A percentile compares a stretch with the other conserved stretches of the same genome.
phyloP scores from a whole-genome alignment of 2,329 filamentous ascomycete species.

The Neopestalotiopsis sp. region DNA sequence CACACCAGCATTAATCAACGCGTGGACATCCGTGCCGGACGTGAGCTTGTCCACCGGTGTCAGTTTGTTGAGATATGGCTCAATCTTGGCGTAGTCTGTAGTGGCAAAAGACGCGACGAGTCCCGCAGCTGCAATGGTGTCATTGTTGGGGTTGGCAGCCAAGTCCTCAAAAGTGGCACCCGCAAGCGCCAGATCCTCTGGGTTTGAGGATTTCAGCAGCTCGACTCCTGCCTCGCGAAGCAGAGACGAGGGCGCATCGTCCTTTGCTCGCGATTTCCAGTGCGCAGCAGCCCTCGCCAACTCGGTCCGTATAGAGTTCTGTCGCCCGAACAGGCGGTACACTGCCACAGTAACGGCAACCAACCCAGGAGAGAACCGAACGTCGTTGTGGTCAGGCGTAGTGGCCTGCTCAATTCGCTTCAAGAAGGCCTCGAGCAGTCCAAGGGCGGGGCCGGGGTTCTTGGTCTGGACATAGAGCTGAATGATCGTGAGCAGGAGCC shows the following conservation, averaged over 20 bases:
- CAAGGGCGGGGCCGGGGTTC: constrained; percentile 75
- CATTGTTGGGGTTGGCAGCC: constrained; percentile 67
- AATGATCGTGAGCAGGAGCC: constrained; percentile 78
- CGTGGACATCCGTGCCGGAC: constrained; percentile 62
- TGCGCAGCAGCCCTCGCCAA: constrained; percentile 80
- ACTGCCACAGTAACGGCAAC: constrained; percentile 81
- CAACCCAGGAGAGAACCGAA: constrained; percentile 83
- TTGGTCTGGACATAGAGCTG: constrained; percentile 79
- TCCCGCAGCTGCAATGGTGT: constrained; percentile 77
- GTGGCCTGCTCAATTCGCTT: constrained; percentile 70
- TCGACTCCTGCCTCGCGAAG: constrained; percentile 83
- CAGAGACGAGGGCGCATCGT: constrained; percentile 63
- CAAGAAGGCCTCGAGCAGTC: constrained; percentile 78
- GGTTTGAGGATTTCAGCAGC: constrained; percentile 76
- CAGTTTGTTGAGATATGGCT: constrained; percentile 61
- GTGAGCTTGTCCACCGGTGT: constrained; percentile 68
- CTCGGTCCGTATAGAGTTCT: constrained; percentile 72
- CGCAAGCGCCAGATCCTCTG: constrained; percentile 72
- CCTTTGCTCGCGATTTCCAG: constrained; percentile 70
- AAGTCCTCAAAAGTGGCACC: constrained; percentile 81
- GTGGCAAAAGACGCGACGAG: constrained; percentile 83
- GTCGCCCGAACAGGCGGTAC: constrained; percentile 78
- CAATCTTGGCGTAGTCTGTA: constrained; percentile 60
- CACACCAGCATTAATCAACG: constrained; percentile 72
- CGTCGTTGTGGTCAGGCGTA: constrained; percentile 63